These are phyloP conservation scores for Candida loeiensis DNA, from an alignment of 805 yeast species.

Conservation along the genomic window DNA sequence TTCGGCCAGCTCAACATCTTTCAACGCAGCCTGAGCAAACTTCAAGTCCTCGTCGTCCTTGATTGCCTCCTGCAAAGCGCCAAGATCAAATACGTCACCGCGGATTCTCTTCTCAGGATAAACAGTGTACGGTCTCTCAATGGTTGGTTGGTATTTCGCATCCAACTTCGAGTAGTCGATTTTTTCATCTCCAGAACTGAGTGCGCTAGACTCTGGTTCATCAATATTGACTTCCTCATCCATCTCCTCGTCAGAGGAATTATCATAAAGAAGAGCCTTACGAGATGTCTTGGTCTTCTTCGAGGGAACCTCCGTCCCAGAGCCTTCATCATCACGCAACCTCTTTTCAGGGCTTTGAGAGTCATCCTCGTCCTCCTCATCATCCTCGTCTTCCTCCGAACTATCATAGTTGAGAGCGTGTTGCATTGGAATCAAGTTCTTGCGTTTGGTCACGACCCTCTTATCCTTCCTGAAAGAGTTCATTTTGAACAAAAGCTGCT, in stretches of 20 bases:
- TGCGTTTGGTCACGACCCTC: slow-evolving; percentile 24
- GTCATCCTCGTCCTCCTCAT: slow-evolving; percentile 27
- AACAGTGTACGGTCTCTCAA: slow-evolving; percentile 53
- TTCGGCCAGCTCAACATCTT: slow-evolving; percentile 13
- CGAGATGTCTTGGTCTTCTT: slow-evolving; percentile 26
- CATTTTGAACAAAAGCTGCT: slow-evolving; percentile 12
- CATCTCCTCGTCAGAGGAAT: slow-evolving; percentile 31
- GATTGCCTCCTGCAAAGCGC: slow-evolving; percentile 49
- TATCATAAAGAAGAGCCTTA: slow-evolving; percentile 32
- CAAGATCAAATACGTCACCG: slow-evolving; percentile 37
- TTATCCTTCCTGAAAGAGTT: slow-evolving; percentile 30
- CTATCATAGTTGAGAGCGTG: slow-evolving; percentile 48
- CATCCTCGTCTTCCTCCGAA: slow-evolving; percentile 35
- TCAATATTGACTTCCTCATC: slow-evolving; percentile 18
- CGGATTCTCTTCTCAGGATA: slow-evolving; percentile 37
- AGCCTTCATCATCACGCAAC: slow-evolving; percentile 2
- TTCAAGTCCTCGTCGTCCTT: slow-evolving; percentile 73
- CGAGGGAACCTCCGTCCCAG: slow-evolving; percentile 26
- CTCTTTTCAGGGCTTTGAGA: slow-evolving; percentile 8
- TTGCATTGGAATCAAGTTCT: slow-evolving; percentile 46
- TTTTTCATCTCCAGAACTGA: slow-evolving; percentile 15
- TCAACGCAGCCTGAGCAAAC: slow-evolving; percentile 47
- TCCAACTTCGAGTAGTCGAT: slow-evolving; percentile 28
- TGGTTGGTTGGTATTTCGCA: slow-evolving; percentile 48
- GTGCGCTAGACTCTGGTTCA: slow-evolving; percentile 11